A percentile compares a stretch with the other conserved stretches of the same genome.
Conservation (phyloP, 495 filamentous ascomycete species). For the Tuber aestivum region DNA sequence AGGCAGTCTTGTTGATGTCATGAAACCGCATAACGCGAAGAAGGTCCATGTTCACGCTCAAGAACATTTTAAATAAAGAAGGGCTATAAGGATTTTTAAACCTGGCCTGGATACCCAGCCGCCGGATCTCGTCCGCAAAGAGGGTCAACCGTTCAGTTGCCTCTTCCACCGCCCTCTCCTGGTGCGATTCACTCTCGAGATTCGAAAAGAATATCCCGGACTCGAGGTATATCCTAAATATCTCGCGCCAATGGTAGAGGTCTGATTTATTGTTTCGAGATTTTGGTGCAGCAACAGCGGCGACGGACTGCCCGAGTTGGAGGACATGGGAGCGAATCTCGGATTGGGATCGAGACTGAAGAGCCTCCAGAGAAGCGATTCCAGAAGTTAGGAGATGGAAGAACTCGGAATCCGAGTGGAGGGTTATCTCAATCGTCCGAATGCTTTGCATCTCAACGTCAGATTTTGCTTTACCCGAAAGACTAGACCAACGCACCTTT, state of each 20-base stretch:
- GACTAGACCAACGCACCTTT: not conserved
- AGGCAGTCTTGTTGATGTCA: constrained; percentile 63
- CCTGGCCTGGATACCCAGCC: constrained; percentile 49
- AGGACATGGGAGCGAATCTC: constrained; percentile 53
- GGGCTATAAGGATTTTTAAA: constrained; percentile 57
- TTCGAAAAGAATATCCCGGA: constrained; percentile 68
- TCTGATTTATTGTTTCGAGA: constrained; percentile 53
- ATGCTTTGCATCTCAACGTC: not conserved
- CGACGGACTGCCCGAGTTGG: constrained; percentile 52
- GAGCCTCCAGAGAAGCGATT: constrained; percentile 54
- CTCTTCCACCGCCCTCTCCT: constrained; percentile 51
- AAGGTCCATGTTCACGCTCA: constrained; percentile 59
- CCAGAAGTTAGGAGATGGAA: constrained; percentile 60
- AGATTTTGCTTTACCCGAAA: not conserved
- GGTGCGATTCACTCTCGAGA: constrained; percentile 52
- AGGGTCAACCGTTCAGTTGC: constrained; percentile 54
- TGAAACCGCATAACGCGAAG: constrained; percentile 65
- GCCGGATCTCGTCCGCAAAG: constrained; percentile 55
- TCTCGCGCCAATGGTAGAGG: constrained; percentile 63
- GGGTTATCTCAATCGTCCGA: constrained; percentile 55
- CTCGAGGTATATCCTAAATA: constrained; percentile 66
- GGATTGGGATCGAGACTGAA: constrained; percentile 55
- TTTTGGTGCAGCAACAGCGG: constrained; percentile 55
- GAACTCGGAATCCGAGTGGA: constrained; percentile 62
- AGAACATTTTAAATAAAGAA: constrained; percentile 55